Conservation (phyloP, 805 yeast species). For the Brettanomyces nanus region DNA sequence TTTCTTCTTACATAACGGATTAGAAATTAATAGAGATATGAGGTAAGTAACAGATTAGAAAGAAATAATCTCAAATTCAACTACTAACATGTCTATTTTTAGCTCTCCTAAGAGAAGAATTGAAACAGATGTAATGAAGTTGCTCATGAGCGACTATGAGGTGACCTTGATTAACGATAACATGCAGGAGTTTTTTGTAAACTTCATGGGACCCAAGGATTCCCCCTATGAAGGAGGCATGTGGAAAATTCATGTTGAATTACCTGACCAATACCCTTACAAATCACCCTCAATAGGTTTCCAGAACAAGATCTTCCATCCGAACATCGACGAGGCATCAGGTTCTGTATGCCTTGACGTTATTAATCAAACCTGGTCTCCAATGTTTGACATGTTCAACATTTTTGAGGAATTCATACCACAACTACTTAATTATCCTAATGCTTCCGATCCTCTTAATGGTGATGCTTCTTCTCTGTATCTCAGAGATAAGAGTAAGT, state of each 20-base stretch:
- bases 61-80: no score
- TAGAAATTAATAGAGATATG: no score
- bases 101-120: constrained; percentile 71
- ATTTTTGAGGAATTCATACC: constrained; percentile 92
- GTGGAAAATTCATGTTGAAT: constrained; percentile 87
- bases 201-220: constrained; percentile 77
- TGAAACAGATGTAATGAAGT: constrained; percentile 93
- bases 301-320: constrained; percentile 85
- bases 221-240: constrained; percentile 86
- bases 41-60: no score
- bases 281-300: constrained; percentile 95
- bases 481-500: constrained; percentile 56
- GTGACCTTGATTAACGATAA: constrained; percentile 76
- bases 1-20: no score
- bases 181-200: constrained; percentile 80
- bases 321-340: constrained; percentile 83
- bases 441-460: constrained; percentile 89
- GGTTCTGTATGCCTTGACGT: constrained; percentile 96
- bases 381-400: constrained; percentile 88
- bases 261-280: constrained; percentile 93
- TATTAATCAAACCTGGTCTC: constrained; percentile 96
- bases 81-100: no score
- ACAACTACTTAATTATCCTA: constrained; percentile 84
- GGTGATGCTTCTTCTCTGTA: constrained; percentile 81
- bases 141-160: constrained; percentile 89